phyloP scores from a whole-genome alignment of 1,139 yeast genomes.

The Yamadazyma friedrichii region DNA sequence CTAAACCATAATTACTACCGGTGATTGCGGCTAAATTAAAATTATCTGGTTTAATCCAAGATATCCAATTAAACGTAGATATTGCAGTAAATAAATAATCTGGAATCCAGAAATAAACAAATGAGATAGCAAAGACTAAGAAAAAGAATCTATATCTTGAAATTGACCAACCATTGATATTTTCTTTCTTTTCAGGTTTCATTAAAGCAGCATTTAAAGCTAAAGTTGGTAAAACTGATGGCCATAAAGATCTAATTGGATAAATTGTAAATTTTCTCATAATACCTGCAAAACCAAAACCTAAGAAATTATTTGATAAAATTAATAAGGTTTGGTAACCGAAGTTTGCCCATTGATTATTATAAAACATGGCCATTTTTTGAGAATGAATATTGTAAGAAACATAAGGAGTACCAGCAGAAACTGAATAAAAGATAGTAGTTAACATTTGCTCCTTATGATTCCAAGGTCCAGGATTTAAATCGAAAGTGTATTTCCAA shows the following conservation, averaged over 20 bases:
- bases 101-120: conserved; percentile 31
- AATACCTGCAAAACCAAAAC: conserved; percentile 61
- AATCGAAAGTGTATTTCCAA: conserved; percentile 34
- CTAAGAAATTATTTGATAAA: conserved; percentile 53
- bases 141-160: conserved; percentile 27
- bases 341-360: conserved; percentile 36
- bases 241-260: conserved; percentile 55
- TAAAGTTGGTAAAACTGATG: conserved; percentile 50
- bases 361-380: conserved; percentile 34
- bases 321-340: conserved; percentile 51
- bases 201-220: conserved; percentile 54
- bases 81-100: conserved; percentile 26
- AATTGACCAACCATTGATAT: conserved; percentile 31
- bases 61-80: conserved; percentile 31
- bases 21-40: conserved; percentile 51
- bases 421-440: conserved; percentile 31
- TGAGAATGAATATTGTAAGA: conserved; percentile 35
- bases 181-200: conserved; percentile 36
- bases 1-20: conserved; percentile 52
- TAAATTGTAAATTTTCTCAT: conserved; percentile 52
- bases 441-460: conserved; percentile 62
- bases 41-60: conserved; percentile 31
- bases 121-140: conserved; percentile 19
- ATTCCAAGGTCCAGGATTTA: conserved; percentile 58
- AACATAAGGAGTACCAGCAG: conserved; percentile 20